Evolutionary conservation across 805 yeast species (phyloP), one percentile per base, ranked within the genome.

Genomic region (Nakazawaea populi): DNA sequence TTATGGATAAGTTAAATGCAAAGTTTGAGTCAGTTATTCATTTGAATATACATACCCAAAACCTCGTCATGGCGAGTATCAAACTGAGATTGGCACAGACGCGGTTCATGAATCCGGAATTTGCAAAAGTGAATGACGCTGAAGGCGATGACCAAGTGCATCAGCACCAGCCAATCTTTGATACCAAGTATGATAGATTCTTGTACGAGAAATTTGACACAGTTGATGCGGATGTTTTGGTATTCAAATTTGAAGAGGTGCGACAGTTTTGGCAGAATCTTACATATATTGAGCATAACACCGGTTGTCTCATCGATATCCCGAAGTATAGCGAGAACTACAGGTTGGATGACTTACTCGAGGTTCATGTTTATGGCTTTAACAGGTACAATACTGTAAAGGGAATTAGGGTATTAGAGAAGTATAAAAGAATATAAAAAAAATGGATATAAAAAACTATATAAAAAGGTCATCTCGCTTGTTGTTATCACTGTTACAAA

Each of bases 321-420:
- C 44, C 34, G 10, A 44, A 48, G 14, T 43, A 30, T 31, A 18
- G 36, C 14, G 44, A 37, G 7, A 47, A 35, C n/a, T 47, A 35
- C n/a, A 34, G 34, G 4, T 5, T 29, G 10, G 46, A 47, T 12
- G 50, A 47, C 28, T 42, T 47, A 18, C 28, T 46, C 27, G 50
- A 47, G 28, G 28, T 47, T 14, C 10, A 18, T 24, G 28, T 36
- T 14, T 31, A 29, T 4, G 46, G 41, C 24, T 12, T 35, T 14
- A 47, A 47, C 11, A 24, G 42, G 11, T 30, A 27, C 18, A 42
- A 47, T 12, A 38, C 38, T 35, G 46, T 47, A 12, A 42, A 45
- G 35, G 48, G 48, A 11, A 45, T 45, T 29, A 27, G 35, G 27
- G 18, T 24, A 12, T 35, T 45, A 14, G 10, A 35, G 9, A 28